Percentiles rank a stretch among this genome's conserved stretches.
Conservation (phyloP, 225 moss, liverwort and hornwort species). For the Anthoceros angustus region DNA sequence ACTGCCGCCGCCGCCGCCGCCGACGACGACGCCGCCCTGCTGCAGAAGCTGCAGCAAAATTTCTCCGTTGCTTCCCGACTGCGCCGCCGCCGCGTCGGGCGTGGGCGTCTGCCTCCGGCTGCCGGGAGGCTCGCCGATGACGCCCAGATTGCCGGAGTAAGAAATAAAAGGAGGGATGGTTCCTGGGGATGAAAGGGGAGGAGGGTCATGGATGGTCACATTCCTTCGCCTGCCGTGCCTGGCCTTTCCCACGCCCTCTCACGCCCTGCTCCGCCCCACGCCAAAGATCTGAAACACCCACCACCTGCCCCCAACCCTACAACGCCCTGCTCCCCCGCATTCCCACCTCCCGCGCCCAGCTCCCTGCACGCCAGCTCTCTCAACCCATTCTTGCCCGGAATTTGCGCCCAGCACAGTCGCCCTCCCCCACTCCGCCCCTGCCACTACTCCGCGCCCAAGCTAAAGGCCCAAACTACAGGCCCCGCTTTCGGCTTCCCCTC, state of each 20-base stretch:
- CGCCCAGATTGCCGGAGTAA: conserved; percentile 17
- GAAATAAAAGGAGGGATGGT: conserved; percentile 14
- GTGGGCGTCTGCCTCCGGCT: conserved; percentile 8
- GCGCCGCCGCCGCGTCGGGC: conserved; percentile 28
- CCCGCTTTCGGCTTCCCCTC: no score
- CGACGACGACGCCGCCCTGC: conserved; percentile 43
- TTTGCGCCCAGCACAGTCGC: background rate
- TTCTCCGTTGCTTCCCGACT: conserved; percentile 43
- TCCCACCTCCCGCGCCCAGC: background rate
- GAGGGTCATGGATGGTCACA: conserved; percentile 40
- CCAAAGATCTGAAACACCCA: background rate
- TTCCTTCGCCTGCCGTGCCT: background rate
- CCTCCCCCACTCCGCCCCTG: background rate
- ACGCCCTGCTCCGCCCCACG: no score
- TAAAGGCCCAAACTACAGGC: no score
- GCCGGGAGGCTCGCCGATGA: conserved; percentile 40
- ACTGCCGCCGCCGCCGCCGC: conserved; percentile 13
- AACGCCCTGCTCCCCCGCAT: background rate
- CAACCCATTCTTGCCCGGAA: background rate
- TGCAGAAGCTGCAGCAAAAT: conserved; percentile 70
- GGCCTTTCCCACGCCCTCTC: no score
- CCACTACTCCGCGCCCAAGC: background rate
- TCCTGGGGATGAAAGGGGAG: conserved; percentile 47
- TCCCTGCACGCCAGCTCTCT: background rate
- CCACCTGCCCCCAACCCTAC: background rate